Base-by-base conservation (phyloP, 768 basidiomycete species). In the Clathrus columnatus region DNA sequence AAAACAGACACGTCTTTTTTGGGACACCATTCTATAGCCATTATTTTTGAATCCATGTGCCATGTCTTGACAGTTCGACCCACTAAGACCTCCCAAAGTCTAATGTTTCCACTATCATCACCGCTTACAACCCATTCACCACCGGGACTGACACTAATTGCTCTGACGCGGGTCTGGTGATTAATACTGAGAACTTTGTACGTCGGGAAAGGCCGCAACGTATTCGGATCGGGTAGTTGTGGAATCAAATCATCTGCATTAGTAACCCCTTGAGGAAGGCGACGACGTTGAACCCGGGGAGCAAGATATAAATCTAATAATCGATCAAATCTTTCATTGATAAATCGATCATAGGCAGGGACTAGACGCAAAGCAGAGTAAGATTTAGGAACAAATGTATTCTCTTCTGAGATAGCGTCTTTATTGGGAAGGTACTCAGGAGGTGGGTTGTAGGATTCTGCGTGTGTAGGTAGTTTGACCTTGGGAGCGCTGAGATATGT, bases 381-480 rank as follows among this genome's bases (percentile, higher is more conserved):
- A 71, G 95, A 95, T 69, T 85, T 77, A 26, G 96, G 91, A 32
- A 96, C 78, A 70, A 87, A 93, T 65, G 95, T 84, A 53, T 80
- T 81, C 68, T 93, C 87, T 60, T 93, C 81, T 66, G 98, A 93
- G 68, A 94, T 92, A 68, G 97, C 95, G 59, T 80, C 78, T 50
- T 84, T 82, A 1, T 87, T 85, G 4, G 89, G 91, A 7, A 99
- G 77, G 68, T 98, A 97, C 72, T 99, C 96, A 63, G 85, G 91
- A 5, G 96, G 96, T 28, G 96, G 96, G 66, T 99, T 99, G 69
- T 98, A 99, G 0, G 95, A 98, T 70, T 98, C 94, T n/a, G 86
- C 83, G 61, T 97, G 87, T 11, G 84, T 89, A 2, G 96, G 96
- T 1, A 96, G 82, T 16, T 80, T 78, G 1, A 82, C 81, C 69